A percentile compares a stretch with the other conserved stretches of the same genome.
These are phyloP conservation scores for Linnemannia schmuckeri DNA, from an alignment of 192 early-diverging fungal species.

Conservation along the genomic window DNA sequence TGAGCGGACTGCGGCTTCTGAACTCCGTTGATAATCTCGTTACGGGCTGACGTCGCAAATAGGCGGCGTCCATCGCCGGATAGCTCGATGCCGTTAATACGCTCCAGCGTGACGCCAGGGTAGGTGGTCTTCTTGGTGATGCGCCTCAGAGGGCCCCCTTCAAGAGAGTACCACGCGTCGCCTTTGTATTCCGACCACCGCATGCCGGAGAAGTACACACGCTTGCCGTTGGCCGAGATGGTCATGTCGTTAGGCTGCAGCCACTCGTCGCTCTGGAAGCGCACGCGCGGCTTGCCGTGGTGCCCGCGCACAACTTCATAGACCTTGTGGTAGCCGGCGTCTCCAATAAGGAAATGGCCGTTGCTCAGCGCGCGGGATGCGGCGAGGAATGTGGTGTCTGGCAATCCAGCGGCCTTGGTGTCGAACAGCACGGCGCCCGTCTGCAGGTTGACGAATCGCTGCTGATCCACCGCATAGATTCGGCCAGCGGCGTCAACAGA, in stretches of 20 bases:
- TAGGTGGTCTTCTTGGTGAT: conserved; percentile 13
- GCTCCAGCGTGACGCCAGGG: conserved; percentile 15
- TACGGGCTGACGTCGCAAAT: conserved; percentile 21
- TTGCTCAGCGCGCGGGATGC: conserved; percentile 15
- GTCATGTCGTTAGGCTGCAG: conserved; percentile 28
- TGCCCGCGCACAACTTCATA: conserved; percentile 10
- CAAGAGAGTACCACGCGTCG: conserved; percentile 22
- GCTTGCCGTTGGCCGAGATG: conserved; percentile 19
- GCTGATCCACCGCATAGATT: conserved; percentile 24
- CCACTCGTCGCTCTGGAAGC: conserved; percentile 21
- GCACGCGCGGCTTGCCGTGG: conserved; percentile 23
- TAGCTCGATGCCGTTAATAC: conserved; percentile 25
- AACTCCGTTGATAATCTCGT: conserved; percentile 15
- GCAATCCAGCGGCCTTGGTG: conserved; percentile 15
- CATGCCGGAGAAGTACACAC: conserved; percentile 25
- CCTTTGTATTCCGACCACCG: conserved; percentile 22
- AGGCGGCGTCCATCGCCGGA: conserved; percentile 21
- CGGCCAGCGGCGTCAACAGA: conserved; percentile 29
- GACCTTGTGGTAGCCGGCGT: conserved; percentile 24
- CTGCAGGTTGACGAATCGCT: conserved; percentile 19
- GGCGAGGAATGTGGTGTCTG: conserved; percentile 22
- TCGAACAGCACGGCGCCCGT: conserved; percentile 22
- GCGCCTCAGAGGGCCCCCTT: neutral
- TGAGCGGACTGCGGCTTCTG: conserved; percentile 28
- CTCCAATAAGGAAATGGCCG: conserved; percentile 25